Percentiles rank a stretch among this genome's conserved stretches.
phyloP scores from a whole-genome alignment of 2,329 filamentous ascomycete species.

The Herpotrichia juniperi region DNA sequence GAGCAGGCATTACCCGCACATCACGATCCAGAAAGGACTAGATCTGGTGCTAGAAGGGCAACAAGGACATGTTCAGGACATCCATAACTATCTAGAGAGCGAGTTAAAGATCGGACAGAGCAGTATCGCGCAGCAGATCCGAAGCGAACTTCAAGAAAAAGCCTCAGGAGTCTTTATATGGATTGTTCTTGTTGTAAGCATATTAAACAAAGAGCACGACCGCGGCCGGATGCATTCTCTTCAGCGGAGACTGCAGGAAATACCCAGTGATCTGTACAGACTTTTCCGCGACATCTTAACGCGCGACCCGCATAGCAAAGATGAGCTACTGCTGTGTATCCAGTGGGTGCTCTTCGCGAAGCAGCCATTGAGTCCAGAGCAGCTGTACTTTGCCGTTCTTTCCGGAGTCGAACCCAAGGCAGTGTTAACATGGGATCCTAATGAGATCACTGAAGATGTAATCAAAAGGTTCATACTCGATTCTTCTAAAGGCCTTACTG shows the following conservation, averaged over 20 bases:
- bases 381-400: conserved; percentile 25
- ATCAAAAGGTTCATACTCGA: conserved; percentile 25
- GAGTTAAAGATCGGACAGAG: conserved; percentile 29
- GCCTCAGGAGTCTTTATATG: too few relatives aligned
- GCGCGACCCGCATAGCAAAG: conserved; percentile 47
- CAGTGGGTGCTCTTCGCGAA: conserved; percentile 27
- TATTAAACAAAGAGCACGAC: conserved; percentile 56
- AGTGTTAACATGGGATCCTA: conserved; percentile 13
- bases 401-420: too few relatives aligned
- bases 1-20: too few relatives aligned
- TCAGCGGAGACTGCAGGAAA: too few relatives aligned
- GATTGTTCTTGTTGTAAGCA: conserved; percentile 54
- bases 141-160: conserved; percentile 38
- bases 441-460: conserved; percentile 1
- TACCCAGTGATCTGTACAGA: too few relatives aligned
- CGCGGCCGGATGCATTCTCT: too few relatives aligned
- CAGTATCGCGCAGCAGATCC: conserved; percentile 11
- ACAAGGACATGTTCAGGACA: conserved; percentile 45
- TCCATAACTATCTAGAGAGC: conserved; percentile 30
- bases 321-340: conserved; percentile 9
- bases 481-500: conserved; percentile 30
- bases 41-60: conserved; percentile 44
- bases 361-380: conserved; percentile 12
- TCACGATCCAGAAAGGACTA: too few relatives aligned
- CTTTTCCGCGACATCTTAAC: too few relatives aligned